Evolutionary conservation across 257 asterid species (phyloP).

Genomic region (Salvia miltiorrhiza): DNA sequence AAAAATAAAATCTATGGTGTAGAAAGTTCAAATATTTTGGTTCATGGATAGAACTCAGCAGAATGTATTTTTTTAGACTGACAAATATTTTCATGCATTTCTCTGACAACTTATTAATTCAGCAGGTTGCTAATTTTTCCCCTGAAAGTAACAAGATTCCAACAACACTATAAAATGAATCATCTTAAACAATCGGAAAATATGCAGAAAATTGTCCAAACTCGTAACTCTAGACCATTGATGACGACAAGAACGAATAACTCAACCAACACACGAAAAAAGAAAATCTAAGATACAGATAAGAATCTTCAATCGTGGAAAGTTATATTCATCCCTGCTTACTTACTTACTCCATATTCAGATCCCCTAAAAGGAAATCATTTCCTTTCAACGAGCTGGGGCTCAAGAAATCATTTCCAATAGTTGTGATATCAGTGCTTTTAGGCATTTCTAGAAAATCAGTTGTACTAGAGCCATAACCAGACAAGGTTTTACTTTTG

Average conservation of each 20-base stretch:
- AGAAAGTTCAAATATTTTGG: background rate
- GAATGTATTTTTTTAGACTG: background rate
- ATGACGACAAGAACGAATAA: slow-evolving; percentile 19
- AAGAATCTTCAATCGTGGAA: background rate
- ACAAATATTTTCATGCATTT: background rate
- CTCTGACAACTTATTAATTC: background rate
- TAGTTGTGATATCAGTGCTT: no score
- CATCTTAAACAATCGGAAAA: slow-evolving; percentile 9
- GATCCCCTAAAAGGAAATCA: background rate
- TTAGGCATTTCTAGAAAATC: background rate
- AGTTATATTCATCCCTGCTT: background rate
- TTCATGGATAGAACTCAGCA: background rate
- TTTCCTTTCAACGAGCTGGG: background rate
- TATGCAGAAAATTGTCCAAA: background rate
- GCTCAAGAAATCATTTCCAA: slow-evolving; percentile 6
- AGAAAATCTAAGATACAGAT: background rate
- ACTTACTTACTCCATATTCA: background rate
- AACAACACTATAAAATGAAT: slow-evolving; percentile 8
- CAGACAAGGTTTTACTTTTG: background rate
- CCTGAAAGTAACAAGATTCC: background rate
- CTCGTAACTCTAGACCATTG: slow-evolving; percentile 16
- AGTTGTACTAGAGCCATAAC: background rate
- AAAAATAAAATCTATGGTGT: background rate
- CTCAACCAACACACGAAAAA: slow-evolving; percentile 9
- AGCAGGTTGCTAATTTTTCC: background rate